These are phyloP conservation scores for Venturia carpophila DNA, from an alignment of 2,329 filamentous ascomycete genomes.

Conservation along the genomic window DNA sequence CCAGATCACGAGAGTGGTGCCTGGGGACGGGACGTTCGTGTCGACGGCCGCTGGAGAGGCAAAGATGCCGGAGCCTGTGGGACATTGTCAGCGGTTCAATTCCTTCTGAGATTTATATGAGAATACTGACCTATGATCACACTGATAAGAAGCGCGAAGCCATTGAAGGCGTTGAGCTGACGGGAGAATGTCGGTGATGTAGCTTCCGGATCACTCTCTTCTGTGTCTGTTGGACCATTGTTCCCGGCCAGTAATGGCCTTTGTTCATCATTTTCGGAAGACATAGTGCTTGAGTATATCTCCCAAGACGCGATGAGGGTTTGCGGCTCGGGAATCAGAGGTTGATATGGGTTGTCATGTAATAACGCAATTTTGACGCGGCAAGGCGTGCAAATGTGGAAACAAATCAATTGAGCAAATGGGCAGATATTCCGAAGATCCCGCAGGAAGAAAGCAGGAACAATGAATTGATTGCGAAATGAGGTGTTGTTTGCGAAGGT, in stretches of 20 bases:
- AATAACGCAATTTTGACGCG: slow-evolving; percentile 4
- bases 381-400: neutral
- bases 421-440: neutral
- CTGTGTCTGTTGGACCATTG: neutral
- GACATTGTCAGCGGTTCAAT: neutral
- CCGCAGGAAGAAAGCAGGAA: no score
- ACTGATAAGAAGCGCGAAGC: slow-evolving; percentile 15
- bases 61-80: slow-evolving; percentile 52
- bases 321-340: neutral
- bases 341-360: neutral
- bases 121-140: slow-evolving; percentile 4
- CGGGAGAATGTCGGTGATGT: slow-evolving; percentile 5
- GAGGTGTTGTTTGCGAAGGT: no score
- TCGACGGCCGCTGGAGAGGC: slow-evolving; percentile 57
- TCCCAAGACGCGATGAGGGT: neutral
- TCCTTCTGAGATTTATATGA: neutral
- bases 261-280: slow-evolving; percentile 6
- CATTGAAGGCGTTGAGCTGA: slow-evolving; percentile 17
- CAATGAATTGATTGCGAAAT: no score
- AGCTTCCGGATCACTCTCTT: neutral
- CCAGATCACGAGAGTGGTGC: slow-evolving; percentile 52
- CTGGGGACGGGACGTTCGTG: slow-evolving; percentile 55
- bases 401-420: neutral
- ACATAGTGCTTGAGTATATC: neutral
- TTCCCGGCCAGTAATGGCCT: slow-evolving; percentile 8